These are phyloP conservation scores for Picea engelmannii DNA, from an alignment of 83 land plant genomes.

Conservation along the genomic window DNA sequence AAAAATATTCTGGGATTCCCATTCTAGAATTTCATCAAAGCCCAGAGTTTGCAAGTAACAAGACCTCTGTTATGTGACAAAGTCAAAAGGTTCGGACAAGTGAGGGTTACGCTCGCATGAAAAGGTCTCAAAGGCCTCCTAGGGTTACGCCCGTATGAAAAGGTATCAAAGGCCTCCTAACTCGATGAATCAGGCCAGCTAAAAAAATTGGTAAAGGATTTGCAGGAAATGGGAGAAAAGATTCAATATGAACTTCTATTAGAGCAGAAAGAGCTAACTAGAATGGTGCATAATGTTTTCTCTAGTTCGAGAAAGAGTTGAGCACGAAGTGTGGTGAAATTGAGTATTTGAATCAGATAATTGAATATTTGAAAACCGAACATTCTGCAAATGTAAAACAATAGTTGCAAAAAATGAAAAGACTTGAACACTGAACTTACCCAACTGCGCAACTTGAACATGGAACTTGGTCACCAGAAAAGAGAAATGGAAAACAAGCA, in stretches of 20 bases:
- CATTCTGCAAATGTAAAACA: background rate
- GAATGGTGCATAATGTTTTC: background rate
- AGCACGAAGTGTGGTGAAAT: conserved; percentile 7
- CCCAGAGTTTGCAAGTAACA: background rate
- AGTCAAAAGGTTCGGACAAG: background rate
- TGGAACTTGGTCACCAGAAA: conserved; percentile 8
- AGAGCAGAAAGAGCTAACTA: background rate
- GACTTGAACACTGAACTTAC: background rate
- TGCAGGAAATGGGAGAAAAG: background rate
- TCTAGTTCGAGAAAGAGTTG: conserved; percentile 1
- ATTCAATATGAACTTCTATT: conserved; percentile 3
- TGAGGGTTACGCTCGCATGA: background rate
- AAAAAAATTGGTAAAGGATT: background rate
- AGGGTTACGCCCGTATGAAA: too few relatives aligned
- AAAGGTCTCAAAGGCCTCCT: background rate
- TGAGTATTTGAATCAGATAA: conserved; percentile 2
- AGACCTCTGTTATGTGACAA: background rate
- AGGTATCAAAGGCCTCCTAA: background rate
- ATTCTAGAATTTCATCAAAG: background rate
- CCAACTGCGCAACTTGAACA: background rate
- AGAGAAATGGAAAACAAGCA: conserved; percentile 4
- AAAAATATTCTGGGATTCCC: background rate
- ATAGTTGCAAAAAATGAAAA: background rate
- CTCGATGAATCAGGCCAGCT: background rate
- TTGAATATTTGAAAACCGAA: background rate